A percentile compares a stretch with the other conserved stretches of the same genome.
phyloP scores from a whole-genome alignment of 1,139 yeast species.

The Kodamaea ohmeri region DNA sequence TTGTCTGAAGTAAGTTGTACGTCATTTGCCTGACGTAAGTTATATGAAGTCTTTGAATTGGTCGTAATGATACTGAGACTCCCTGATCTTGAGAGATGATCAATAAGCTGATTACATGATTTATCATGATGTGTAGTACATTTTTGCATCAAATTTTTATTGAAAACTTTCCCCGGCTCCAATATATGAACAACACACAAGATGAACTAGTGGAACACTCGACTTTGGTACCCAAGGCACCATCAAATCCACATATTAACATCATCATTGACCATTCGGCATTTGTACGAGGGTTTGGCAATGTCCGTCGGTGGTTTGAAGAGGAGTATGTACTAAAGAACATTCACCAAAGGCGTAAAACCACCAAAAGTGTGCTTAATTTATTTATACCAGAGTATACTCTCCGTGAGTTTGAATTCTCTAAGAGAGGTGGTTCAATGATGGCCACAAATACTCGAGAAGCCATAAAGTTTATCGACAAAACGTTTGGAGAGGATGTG shows the following conservation, averaged over 20 bases:
- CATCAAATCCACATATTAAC: constrained; percentile 26
- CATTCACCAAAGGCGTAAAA: constrained; percentile 4
- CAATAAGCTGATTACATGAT: too few relatives aligned
- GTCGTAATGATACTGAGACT: too few relatives aligned
- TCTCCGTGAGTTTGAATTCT: constrained; percentile 53
- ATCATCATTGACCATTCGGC: constrained; percentile 59
- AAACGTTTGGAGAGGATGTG: constrained; percentile 27
- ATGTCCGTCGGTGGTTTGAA: constrained; percentile 56
- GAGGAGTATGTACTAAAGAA: constrained; percentile 32
- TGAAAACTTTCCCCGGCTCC: too few relatives aligned
- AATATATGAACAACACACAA: constrained; percentile 1
- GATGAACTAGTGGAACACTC: background rate
- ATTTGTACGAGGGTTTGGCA: constrained; percentile 57
- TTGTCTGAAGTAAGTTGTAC: too few relatives aligned
- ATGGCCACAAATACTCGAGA: constrained; percentile 57
- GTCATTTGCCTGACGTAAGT: too few relatives aligned
- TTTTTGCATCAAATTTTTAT: too few relatives aligned
- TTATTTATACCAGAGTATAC: constrained; percentile 53
- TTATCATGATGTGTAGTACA: too few relatives aligned
- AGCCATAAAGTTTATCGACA: constrained; percentile 53
- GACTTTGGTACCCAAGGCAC: background rate
- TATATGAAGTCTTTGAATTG: too few relatives aligned
- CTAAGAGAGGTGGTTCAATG: constrained; percentile 53
- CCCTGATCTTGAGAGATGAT: too few relatives aligned
- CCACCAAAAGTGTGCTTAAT: constrained; percentile 23